These are phyloP conservation scores for Euphrasia confusa DNA, from an alignment of 257 asterid species.

Conservation along the genomic window DNA sequence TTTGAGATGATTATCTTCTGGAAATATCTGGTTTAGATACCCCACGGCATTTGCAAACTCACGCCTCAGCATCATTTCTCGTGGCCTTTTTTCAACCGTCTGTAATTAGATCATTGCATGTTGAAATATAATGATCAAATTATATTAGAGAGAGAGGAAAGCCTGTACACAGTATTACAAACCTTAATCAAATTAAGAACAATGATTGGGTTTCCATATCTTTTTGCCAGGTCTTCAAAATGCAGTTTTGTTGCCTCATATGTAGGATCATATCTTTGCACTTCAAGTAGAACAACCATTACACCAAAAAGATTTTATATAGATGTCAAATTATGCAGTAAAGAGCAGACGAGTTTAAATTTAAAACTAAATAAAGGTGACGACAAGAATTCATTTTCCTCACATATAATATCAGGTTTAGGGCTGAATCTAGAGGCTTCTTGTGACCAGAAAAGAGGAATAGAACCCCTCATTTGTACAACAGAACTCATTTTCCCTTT, in stretches of 20 bases:
- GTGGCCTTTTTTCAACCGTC: conserved; percentile 97
- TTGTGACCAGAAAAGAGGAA: conserved; percentile 99
- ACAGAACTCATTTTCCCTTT: conserved; percentile 99
- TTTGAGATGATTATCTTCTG: conserved; percentile 73
- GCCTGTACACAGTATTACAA: conserved; percentile 24
- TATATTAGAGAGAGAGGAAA: not conserved
- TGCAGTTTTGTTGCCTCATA: conserved; percentile 92
- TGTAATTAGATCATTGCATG: conserved; percentile 31
- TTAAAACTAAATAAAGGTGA: conserved; percentile 16
- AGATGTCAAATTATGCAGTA: conserved; percentile 21
- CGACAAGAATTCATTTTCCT: conserved; percentile 30
- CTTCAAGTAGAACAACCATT: conserved; percentile 40
- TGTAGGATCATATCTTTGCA: conserved; percentile 99
- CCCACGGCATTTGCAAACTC: conserved; percentile 96
- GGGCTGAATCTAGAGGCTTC: conserved; percentile 99
- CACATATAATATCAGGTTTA: conserved; percentile 95
- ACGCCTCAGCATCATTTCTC: conserved; percentile 99
- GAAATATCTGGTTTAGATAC: conserved; percentile 84
- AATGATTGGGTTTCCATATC: conserved; percentile 95
- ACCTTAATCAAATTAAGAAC: conserved; percentile 97
- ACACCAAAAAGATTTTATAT: conserved; percentile 6
- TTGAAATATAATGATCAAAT: no score
- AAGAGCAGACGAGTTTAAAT: conserved; percentile 9
- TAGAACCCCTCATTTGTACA: conserved; percentile 99
- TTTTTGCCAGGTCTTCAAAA: conserved; percentile 87